Evolutionary conservation across 306 rosid genomes (phyloP).

Genomic region (Sophora flavescens): DNA sequence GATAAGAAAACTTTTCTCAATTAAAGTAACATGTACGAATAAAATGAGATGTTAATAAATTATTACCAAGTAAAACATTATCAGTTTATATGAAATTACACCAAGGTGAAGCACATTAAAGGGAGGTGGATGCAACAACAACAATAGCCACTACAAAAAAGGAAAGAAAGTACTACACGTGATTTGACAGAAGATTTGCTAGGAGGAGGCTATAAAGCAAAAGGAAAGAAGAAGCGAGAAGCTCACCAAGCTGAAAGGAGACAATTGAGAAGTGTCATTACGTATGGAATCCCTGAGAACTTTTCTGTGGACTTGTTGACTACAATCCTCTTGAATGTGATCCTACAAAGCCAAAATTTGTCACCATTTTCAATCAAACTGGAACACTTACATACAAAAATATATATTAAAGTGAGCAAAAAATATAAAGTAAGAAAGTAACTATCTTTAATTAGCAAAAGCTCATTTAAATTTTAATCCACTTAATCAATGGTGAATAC

Average conservation of each 20-base stretch:
- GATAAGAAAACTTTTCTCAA: slow-evolving; percentile 1
- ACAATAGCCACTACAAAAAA: background rate
- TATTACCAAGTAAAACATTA: background rate
- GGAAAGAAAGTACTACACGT: slow-evolving; percentile 31
- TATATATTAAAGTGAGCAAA: too few relatives aligned
- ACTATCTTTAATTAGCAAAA: too few relatives aligned
- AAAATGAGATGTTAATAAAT: background rate
- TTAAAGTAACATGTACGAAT: background rate
- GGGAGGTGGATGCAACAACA: background rate
- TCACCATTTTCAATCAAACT: slow-evolving; percentile 9
- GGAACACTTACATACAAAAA: background rate
- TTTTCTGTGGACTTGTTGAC: slow-evolving; percentile 66
- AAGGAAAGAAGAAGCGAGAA: slow-evolving; percentile 23
- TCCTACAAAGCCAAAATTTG: slow-evolving; percentile 51
- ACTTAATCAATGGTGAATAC: too few relatives aligned
- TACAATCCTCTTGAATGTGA: slow-evolving; percentile 84
- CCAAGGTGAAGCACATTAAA: background rate
- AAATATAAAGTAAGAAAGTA: too few relatives aligned
- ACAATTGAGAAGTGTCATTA: slow-evolving; percentile 85
- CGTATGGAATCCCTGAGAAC: slow-evolving; percentile 94
- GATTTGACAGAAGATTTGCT: slow-evolving; percentile 34
- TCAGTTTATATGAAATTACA: background rate
- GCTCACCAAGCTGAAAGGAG: slow-evolving; percentile 89
- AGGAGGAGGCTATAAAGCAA: background rate
- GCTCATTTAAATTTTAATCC: too few relatives aligned